Percentiles rank a stretch among this genome's conserved stretches.
Evolutionary conservation across 2,329 filamentous ascomycete genomes (phyloP).

Genomic region (Taxawa tesnikishii): DNA sequence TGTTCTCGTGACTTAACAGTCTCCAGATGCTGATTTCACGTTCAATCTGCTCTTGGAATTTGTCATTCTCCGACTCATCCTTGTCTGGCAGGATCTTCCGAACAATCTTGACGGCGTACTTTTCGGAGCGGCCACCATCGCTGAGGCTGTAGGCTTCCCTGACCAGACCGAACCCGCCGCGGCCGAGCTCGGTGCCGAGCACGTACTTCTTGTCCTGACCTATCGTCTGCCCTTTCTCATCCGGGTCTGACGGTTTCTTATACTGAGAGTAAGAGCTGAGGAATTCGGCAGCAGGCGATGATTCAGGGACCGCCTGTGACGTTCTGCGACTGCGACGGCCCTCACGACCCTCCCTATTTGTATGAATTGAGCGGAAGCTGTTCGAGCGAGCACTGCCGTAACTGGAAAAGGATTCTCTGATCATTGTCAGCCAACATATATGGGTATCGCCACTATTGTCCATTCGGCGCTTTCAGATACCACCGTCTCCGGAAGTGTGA

Average conservation of each 20-base stretch:
- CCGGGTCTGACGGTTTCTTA: conserved; percentile 44
- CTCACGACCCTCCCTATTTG: too few relatives aligned
- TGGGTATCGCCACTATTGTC: too few relatives aligned
- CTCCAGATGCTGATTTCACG: conserved; percentile 59
- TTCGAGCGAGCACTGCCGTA: too few relatives aligned
- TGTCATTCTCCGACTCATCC: conserved; percentile 50
- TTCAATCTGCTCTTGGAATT: conserved; percentile 54
- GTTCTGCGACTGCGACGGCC: background rate
- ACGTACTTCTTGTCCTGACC: conserved; percentile 46
- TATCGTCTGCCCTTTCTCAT: conserved; percentile 56
- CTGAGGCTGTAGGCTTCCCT: conserved; percentile 55
- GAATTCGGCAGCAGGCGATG: conserved; percentile 10
- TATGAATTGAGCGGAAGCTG: background rate
- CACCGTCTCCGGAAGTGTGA: too few relatives aligned
- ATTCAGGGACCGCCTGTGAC: conserved; percentile 6
- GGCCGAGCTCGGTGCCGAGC: conserved; percentile 53
- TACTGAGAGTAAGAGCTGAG: too few relatives aligned
- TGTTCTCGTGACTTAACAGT: conserved; percentile 49
- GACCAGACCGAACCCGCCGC: conserved; percentile 53
- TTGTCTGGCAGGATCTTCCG: conserved; percentile 44
- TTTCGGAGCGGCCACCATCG: conserved; percentile 33
- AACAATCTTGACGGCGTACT: conserved; percentile 57
- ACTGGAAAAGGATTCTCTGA: too few relatives aligned
- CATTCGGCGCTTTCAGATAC: too few relatives aligned
- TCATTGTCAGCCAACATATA: too few relatives aligned